Conservation (phyloP, 2,329 filamentous ascomycete species). For the Verticillium dahliae region DNA sequence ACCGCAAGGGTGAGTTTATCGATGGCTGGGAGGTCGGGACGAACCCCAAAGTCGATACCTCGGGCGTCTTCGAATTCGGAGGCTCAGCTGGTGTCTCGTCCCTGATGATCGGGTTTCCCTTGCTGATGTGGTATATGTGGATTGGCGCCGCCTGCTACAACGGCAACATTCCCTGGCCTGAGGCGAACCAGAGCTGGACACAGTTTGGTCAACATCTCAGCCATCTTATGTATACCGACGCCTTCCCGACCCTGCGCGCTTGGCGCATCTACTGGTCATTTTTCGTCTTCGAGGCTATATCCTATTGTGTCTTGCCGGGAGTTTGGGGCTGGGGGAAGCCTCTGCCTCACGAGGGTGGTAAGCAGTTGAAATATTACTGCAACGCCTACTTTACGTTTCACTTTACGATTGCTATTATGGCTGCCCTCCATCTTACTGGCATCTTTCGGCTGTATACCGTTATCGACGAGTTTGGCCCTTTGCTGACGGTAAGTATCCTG, state of each 20-base stretch:
- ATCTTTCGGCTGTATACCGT: conserved; percentile 86
- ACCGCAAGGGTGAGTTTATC: conserved; percentile 22
- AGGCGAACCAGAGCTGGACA: conserved; percentile 50
- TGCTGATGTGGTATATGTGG: conserved; percentile 95
- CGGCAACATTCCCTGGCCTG: conserved; percentile 64
- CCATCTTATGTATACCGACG: conserved; percentile 68
- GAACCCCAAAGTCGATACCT: conserved; percentile 57
- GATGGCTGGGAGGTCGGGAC: conserved; percentile 55
- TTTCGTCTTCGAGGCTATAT: conserved; percentile 74
- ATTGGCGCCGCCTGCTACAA: conserved; percentile 81
- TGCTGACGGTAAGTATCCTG: conserved; percentile 88
- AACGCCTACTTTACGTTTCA: conserved; percentile 85
- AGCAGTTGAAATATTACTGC: conserved; percentile 92
- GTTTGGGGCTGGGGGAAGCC: conserved; percentile 86
- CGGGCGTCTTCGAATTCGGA: conserved; percentile 71
- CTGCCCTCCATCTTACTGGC: conserved; percentile 72
- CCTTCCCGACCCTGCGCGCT: conserved; percentile 73
- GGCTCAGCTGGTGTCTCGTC: conserved; percentile 63
- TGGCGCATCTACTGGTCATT: conserved; percentile 96
- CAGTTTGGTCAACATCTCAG: conserved; percentile 64
- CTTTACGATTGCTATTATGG: conserved; percentile 66
- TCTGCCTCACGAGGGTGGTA: conserved; percentile 71
- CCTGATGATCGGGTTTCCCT: conserved; percentile 81
- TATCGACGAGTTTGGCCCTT: conserved; percentile 89
- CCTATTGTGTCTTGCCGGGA: conserved; percentile 82